Evolutionary conservation across 345 rosid genomes (phyloP), one percentile per base, ranked within the genome.

Genomic region (Salix dunnii): DNA sequence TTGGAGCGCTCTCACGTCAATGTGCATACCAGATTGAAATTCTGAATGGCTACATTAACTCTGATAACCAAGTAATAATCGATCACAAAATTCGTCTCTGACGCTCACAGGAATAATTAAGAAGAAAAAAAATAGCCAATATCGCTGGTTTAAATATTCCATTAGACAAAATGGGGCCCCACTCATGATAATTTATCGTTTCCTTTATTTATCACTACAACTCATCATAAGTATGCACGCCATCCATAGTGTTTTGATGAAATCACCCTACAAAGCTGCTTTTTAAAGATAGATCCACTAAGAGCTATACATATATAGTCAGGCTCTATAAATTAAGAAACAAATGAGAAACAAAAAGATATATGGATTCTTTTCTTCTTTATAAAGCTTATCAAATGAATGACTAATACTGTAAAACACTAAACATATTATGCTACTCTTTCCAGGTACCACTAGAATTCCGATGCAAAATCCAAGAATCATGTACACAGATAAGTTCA

Each of bases 11-110:
- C 21, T 68, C 80, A 6, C 55, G 84, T 25, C 77, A 77, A 55
- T 81, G 84, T 73, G 84, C 84, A 60, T 81, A 73, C 28, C 77
- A 61, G 51, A 72, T 81, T 60, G 84, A 81, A 73, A 70, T 77
- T 72, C 84, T 81, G 51, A 77, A 76, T 73, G 65, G 72, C 46
- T 81, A 51, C 76, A 73, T 81, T 30, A 61, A 81, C 75, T 68
- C 84, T 42, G 67, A 73, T 18, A n/a, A 62, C 77, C 80, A 77
- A 35, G 84, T 81, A 81, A 67, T 31, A 33, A 23, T 33, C 38
- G 6, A 51, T 20, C 58, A 51, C 21, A 12, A 6, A 51, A 20
- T 1, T 5, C 20, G 20, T 51, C 58, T 51, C 9, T 51, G 58
- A 51, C 58, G 21, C 2, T 51, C 20, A 14, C 18, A 46, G 49